Conservation (phyloP, 805 yeast species). For the Komagataella kurtzmanii region DNA sequence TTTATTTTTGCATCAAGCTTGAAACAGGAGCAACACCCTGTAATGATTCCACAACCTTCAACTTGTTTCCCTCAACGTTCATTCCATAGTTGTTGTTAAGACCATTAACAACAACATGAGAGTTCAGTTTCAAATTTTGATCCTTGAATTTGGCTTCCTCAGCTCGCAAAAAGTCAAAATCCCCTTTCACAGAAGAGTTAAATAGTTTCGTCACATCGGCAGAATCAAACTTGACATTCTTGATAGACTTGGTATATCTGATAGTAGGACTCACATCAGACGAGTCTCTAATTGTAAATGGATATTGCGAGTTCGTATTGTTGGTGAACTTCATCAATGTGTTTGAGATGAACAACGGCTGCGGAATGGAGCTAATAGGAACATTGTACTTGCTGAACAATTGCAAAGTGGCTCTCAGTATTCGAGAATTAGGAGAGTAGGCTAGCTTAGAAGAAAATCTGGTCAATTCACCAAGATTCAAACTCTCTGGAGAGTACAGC, state of each 20-base stretch:
- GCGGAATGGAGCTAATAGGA: not conserved
- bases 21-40: not conserved
- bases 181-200: conserved; percentile 5
- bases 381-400: not conserved
- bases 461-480: not conserved
- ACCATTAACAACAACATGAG: conserved; percentile 5
- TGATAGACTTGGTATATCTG: not conserved
- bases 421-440: not conserved
- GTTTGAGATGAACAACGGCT: not conserved
- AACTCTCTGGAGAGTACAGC: not conserved
- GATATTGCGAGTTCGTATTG: not conserved
- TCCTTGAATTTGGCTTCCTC: conserved; percentile 4
- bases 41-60: not conserved
- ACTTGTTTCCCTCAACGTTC: not conserved
- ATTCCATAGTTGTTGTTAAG: conserved; percentile 4
- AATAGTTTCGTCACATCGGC: conserved; percentile 2
- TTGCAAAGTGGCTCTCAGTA: conserved; percentile 1
- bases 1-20: not conserved
- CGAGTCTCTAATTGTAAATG: not conserved
- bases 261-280: not conserved
- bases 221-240: conserved; percentile 3
- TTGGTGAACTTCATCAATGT: not conserved
- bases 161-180: conserved; percentile 3
- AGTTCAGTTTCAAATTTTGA: conserved; percentile 2
- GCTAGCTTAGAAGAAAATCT: conserved; percentile 1